phyloP scores from a whole-genome alignment of 768 basidiomycete genomes.

The Mycena capillaripes region DNA sequence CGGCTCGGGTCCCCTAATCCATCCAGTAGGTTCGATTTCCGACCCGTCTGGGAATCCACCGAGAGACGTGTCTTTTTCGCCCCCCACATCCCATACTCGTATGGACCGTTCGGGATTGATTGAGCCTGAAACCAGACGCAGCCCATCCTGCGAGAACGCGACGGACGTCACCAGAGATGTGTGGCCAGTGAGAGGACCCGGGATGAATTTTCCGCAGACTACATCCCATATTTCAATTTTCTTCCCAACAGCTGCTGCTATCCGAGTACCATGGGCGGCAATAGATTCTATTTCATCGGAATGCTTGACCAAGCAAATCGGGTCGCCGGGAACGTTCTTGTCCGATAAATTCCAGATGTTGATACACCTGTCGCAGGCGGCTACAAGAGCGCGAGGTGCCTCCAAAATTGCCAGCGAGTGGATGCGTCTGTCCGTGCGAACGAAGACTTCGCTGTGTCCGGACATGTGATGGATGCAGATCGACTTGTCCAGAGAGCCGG shows the following conservation, averaged over 20 bases:
- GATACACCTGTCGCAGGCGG: constrained; percentile 12
- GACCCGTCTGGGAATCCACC: constrained; percentile 27
- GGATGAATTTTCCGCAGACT: neutral
- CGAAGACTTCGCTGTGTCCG: constrained; percentile 3
- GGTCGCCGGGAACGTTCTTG: neutral
- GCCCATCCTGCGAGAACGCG: constrained; percentile 38
- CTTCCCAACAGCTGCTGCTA: constrained; percentile 18
- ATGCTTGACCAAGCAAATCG: neutral
- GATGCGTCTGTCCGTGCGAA: neutral
- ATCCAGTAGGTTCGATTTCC: neutral
- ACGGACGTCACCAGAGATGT: constrained; percentile 30
- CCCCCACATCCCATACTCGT: constrained; percentile 21
- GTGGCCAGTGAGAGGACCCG: constrained; percentile 29
- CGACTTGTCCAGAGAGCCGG: constrained; percentile 18
- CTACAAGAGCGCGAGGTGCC: neutral
- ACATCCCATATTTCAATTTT: constrained; percentile 21
- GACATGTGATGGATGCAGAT: constrained; percentile 3
- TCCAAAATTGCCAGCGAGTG: neutral
- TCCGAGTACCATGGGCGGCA: neutral
- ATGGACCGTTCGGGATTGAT: constrained; percentile 21
- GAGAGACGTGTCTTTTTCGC: neutral
- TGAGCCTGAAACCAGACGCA: constrained; percentile 38
- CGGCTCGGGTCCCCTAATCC: constrained; percentile 21
- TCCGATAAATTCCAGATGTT: constrained; percentile 5
- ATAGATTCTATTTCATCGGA: neutral